phyloP scores from a whole-genome alignment of 1,139 yeast species.

The Blastobotrys serpentis region DNA sequence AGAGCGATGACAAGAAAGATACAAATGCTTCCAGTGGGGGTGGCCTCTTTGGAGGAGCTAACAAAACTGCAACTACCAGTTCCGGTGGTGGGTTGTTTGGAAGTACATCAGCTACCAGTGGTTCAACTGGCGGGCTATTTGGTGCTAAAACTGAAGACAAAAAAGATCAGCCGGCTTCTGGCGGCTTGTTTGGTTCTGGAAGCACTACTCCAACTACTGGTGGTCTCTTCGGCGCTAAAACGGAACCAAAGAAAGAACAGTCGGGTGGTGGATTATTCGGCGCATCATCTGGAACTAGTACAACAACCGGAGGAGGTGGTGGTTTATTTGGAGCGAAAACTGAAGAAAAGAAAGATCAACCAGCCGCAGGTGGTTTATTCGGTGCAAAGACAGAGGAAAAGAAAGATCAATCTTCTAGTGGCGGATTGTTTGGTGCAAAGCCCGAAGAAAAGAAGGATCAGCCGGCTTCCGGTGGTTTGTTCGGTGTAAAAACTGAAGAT shows the following conservation, averaged over 20 bases:
- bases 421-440: constrained; percentile 14
- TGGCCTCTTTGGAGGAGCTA: too few relatives aligned
- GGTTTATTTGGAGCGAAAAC: constrained; percentile 15
- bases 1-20: constrained; percentile 14
- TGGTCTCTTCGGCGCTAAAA: constrained; percentile 2
- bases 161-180: constrained; percentile 8
- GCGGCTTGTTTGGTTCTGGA: constrained; percentile 9
- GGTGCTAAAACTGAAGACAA: constrained; percentile 10
- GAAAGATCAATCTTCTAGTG: constrained; percentile 9
- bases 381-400: constrained; percentile 12
- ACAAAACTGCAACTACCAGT: too few relatives aligned
- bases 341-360: constrained; percentile 12
- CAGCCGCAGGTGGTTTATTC: constrained; percentile 7
- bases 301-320: too few relatives aligned
- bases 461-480: constrained; percentile 12
- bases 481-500: constrained; percentile 2
- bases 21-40: background rate
- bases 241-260: background rate
- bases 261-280: constrained; percentile 5
- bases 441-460: constrained; percentile 16
- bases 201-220: constrained; percentile 1
- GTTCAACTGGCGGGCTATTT: constrained; percentile 8
- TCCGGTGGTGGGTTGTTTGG: too few relatives aligned
- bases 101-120: constrained; percentile 7
- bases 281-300: too few relatives aligned